Evolutionary conservation across 1,284 basidiomycete genomes (phyloP).

Genomic region (Melanopsichium pennsylvanicum): DNA sequence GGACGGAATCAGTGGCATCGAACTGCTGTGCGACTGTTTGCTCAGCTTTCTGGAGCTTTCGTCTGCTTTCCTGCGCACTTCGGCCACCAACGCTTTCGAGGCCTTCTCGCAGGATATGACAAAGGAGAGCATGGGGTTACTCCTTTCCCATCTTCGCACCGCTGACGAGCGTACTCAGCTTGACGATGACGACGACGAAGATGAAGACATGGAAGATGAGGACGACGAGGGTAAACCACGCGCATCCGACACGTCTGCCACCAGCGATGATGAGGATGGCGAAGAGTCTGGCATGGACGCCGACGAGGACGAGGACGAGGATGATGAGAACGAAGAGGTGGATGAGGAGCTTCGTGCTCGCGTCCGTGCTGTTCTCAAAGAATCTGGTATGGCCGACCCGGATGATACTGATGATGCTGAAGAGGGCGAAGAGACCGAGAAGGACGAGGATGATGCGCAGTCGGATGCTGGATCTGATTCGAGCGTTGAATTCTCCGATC

Average conservation of each 20-base stretch:
- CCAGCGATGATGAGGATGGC: constrained; percentile 67
- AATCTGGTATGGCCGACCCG: constrained; percentile 74
- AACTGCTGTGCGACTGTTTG: constrained; percentile 84
- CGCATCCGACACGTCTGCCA: constrained; percentile 40
- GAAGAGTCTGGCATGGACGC: constrained; percentile 69
- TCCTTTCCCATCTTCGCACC: constrained; percentile 69
- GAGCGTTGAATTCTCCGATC: constrained; percentile 44
- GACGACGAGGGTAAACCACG: constrained; percentile 49
- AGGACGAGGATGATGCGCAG: constrained; percentile 34
- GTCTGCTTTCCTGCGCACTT: constrained; percentile 80
- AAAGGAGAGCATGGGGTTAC: constrained; percentile 80
- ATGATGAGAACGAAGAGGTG: constrained; percentile 70
- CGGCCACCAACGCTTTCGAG: constrained; percentile 83
- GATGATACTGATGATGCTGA: constrained; percentile 62
- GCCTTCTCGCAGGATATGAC: constrained; percentile 77
- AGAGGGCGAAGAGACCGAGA: constrained; percentile 67
- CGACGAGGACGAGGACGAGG: constrained; percentile 67
- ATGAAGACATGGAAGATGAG: constrained; percentile 27
- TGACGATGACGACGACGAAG: constrained; percentile 30
- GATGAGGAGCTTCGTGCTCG: constrained; percentile 74
- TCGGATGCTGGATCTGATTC: constrained; percentile 43
- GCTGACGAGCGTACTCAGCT: constrained; percentile 19
- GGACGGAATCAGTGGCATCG: constrained; percentile 73
- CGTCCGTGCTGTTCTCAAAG: constrained; percentile 79
- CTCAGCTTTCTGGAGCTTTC: constrained; percentile 87